Percentiles rank a stretch among this genome's conserved stretches.
Conservation (phyloP, 768 basidiomycete species). For the Paxillus involutus region DNA sequence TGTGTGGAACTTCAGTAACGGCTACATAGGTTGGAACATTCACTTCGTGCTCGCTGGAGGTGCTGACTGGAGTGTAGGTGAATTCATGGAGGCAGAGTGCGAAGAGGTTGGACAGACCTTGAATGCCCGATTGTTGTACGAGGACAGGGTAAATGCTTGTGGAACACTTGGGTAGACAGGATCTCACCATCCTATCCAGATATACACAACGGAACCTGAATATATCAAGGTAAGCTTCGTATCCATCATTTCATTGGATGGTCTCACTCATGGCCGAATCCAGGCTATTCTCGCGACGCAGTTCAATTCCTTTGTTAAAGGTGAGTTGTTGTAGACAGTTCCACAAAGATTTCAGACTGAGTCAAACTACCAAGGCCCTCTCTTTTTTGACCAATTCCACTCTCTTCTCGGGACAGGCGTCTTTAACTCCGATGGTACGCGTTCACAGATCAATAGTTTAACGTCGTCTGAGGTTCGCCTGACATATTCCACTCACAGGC, state of each 20-base stretch:
- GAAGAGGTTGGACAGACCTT: slow-evolving; percentile 23
- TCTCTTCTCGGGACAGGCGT: slow-evolving; percentile 38
- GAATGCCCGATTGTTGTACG: slow-evolving; percentile 22
- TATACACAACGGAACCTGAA: slow-evolving; percentile 39
- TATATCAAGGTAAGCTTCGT: slow-evolving; percentile 34
- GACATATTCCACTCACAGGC: slow-evolving; percentile 12
- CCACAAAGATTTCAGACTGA: slow-evolving; percentile 2
- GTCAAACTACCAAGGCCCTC: slow-evolving; percentile 15
- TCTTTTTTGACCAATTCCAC: slow-evolving; percentile 22
- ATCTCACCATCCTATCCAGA: slow-evolving; percentile 19
- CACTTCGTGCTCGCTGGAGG: not conserved
- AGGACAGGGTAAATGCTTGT: slow-evolving; percentile 22
- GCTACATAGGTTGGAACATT: slow-evolving; percentile 45
- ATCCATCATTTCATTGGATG: not conserved
- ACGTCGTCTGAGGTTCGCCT: not conserved
- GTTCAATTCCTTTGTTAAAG: slow-evolving; percentile 37
- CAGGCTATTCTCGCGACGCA: slow-evolving; percentile 39
- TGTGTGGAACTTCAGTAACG: slow-evolving; percentile 38
- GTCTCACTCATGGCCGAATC: not conserved
- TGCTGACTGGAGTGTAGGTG: slow-evolving; percentile 11
- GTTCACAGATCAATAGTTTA: not conserved
- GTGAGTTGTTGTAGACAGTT: slow-evolving; percentile 10
- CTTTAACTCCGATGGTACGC: slow-evolving; percentile 41
- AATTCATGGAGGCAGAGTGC: slow-evolving; percentile 8
- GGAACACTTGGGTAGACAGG: not conserved